Conservation (phyloP, 768 basidiomycete genomes). For the Chalciporus chontae region DNA sequence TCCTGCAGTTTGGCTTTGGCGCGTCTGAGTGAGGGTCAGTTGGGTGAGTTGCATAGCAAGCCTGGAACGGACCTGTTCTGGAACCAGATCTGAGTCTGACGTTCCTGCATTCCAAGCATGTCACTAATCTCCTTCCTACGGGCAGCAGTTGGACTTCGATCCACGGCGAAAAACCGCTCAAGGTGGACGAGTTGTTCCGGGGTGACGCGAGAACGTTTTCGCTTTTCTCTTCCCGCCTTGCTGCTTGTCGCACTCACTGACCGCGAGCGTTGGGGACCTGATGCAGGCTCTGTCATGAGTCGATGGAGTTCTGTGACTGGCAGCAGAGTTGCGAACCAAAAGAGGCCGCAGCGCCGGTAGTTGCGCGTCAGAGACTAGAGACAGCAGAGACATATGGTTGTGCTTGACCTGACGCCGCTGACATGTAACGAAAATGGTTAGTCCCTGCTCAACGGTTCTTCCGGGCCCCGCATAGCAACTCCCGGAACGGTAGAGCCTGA, state of each 20-base stretch:
- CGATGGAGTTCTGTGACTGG: constrained; percentile 24
- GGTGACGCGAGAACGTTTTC: constrained; percentile 75
- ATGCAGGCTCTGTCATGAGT: constrained; percentile 29
- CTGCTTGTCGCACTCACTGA: constrained; percentile 24
- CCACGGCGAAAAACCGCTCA: constrained; percentile 63
- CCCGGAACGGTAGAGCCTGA: constrained; percentile 18
- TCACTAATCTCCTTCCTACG: constrained; percentile 72
- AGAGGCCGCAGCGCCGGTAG: constrained; percentile 15
- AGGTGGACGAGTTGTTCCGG: constrained; percentile 76
- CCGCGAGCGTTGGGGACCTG: constrained; percentile 35
- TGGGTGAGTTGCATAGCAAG: background rate
- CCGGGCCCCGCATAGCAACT: constrained; percentile 33
- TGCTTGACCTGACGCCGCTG: constrained; percentile 24
- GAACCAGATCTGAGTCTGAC: constrained; percentile 89
- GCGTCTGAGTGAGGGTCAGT: constrained; percentile 44
- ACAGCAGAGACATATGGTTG: constrained; percentile 25
- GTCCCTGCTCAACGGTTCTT: constrained; percentile 22
- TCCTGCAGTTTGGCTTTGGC: constrained; percentile 78
- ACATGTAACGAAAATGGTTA: constrained; percentile 30
- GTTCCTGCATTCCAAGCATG: constrained; percentile 76
- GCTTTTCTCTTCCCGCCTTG: constrained; percentile 49
- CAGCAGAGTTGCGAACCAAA: constrained; percentile 25
- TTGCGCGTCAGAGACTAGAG: constrained; percentile 22
- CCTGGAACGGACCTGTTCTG: constrained; percentile 57
- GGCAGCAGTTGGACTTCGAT: constrained; percentile 69